Percentiles rank a stretch among this genome's conserved stretches.
Conservation (phyloP, 768 basidiomycete species). For the Collybia sordida region DNA sequence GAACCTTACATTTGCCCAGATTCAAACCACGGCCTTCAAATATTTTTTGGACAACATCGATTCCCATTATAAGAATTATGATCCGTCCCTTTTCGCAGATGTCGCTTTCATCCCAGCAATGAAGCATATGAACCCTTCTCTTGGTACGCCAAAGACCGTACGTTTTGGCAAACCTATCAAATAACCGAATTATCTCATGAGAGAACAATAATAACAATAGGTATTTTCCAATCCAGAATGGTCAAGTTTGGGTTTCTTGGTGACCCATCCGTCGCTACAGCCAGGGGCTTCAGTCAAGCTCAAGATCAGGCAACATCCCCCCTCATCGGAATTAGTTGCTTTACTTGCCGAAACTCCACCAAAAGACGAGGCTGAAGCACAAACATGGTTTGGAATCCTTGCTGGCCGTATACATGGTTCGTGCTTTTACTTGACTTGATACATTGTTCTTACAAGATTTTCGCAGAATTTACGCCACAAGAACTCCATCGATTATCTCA, state of each 20-base stretch:
- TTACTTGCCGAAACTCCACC: slow-evolving; percentile 64
- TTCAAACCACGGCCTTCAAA: slow-evolving; percentile 65
- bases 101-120: slow-evolving; percentile 81
- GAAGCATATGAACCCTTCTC: slow-evolving; percentile 44
- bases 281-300: slow-evolving; percentile 61
- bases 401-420: slow-evolving; percentile 61
- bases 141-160: slow-evolving; percentile 70
- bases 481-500: slow-evolving; percentile 60
- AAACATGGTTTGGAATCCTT: slow-evolving; percentile 66
- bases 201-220: slow-evolving; percentile 30
- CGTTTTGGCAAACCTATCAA: slow-evolving; percentile 8
- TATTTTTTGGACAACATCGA: slow-evolving; percentile 80
- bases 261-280: slow-evolving; percentile 54
- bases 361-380: slow-evolving; percentile 49
- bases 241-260: slow-evolving; percentile 73
- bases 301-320: slow-evolving; percentile 68
- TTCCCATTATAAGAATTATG: slow-evolving; percentile 59
- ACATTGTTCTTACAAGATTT: slow-evolving; percentile 3
- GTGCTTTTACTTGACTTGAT: slow-evolving; percentile 14
- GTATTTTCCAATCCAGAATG: slow-evolving; percentile 72
- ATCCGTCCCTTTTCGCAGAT: slow-evolving; percentile 51
- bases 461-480: slow-evolving; percentile 53
- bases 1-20: slow-evolving; percentile 14
- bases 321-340: slow-evolving; percentile 55
- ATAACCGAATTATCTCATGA: not conserved